Evolutionary conservation across 345 rosid genomes (phyloP).

Genomic region (Orychophragmus violaceus): DNA sequence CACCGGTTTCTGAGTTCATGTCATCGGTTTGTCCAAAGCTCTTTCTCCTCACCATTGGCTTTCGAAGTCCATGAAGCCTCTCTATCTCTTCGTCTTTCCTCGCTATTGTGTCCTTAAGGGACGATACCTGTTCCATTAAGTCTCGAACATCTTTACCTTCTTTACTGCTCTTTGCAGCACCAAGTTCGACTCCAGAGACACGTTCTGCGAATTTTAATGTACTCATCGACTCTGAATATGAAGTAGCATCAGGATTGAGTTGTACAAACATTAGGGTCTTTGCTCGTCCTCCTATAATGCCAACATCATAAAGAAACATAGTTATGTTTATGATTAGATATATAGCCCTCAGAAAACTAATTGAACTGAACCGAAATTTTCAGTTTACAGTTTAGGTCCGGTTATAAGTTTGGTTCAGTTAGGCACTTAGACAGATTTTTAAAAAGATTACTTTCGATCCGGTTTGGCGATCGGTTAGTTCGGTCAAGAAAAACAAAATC

Average conservation of each 20-base stretch:
- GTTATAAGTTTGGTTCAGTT: too few relatives aligned
- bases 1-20: slow-evolving; percentile 24
- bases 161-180: slow-evolving; percentile 84
- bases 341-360: too few relatives aligned
- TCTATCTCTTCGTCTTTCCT: slow-evolving; percentile 88
- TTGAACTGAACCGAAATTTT: too few relatives aligned
- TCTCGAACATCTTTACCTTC: slow-evolving; percentile 80
- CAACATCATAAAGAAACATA: not conserved
- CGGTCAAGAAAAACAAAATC: too few relatives aligned
- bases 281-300: slow-evolving; percentile 82
- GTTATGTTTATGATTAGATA: not conserved
- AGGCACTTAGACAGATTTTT: too few relatives aligned
- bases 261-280: slow-evolving; percentile 97
- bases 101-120: slow-evolving; percentile 72
- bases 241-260: slow-evolving; percentile 78
- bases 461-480: too few relatives aligned
- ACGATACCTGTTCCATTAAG: slow-evolving; percentile 85
- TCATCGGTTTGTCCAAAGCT: slow-evolving; percentile 35
- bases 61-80: slow-evolving; percentile 44
- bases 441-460: too few relatives aligned
- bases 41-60: slow-evolving; percentile 17
- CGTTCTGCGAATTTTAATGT: slow-evolving; percentile 96
- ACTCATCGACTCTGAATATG: slow-evolving; percentile 72
- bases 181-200: slow-evolving; percentile 93
- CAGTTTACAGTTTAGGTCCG: too few relatives aligned